These are phyloP conservation scores for Plenodomus tracheiphilus DNA, from an alignment of 2,329 filamentous ascomycete species.

Conservation along the genomic window DNA sequence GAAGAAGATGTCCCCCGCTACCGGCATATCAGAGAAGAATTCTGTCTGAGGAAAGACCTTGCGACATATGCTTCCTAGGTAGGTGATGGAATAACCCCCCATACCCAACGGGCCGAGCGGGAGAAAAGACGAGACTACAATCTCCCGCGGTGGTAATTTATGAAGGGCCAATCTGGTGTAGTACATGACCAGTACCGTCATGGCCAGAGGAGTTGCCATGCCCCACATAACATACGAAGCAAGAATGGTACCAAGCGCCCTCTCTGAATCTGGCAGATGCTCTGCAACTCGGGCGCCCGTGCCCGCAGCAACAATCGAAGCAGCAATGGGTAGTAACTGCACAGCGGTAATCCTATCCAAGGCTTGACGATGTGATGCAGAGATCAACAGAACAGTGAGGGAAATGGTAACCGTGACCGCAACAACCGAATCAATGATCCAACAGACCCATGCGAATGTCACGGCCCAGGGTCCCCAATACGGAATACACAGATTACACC, in stretches of 20 bases:
- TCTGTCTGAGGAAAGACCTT: constrained; percentile 46
- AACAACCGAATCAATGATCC: constrained; percentile 54
- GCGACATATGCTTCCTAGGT: constrained; percentile 51
- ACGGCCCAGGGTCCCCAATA: constrained; percentile 63
- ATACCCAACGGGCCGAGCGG: constrained; percentile 69
- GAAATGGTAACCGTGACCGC: constrained; percentile 49
- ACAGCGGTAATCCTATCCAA: constrained; percentile 61
- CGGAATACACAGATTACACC: constrained; percentile 62
- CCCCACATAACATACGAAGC: constrained; percentile 71
- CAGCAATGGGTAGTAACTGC: constrained; percentile 68
- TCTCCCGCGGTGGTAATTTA: constrained; percentile 66
- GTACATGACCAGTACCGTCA: constrained; percentile 68
- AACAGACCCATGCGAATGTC: constrained; percentile 52
- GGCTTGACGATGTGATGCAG: constrained; percentile 32
- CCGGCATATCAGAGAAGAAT: constrained; percentile 41
- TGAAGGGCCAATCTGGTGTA: constrained; percentile 70
- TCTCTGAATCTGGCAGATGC: constrained; percentile 58
- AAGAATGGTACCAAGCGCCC: constrained; percentile 66
- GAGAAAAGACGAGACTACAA: constrained; percentile 69
- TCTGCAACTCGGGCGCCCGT: constrained; percentile 66
- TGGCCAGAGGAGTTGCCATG: constrained; percentile 63
- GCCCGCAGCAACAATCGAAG: constrained; percentile 66
- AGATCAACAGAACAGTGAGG: constrained; percentile 61
- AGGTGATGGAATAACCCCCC: constrained; percentile 64
- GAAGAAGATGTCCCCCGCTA: constrained; percentile 58